Evolutionary conservation across 805 yeast genomes (phyloP).

Genomic region (Ogataea salicorniae): DNA sequence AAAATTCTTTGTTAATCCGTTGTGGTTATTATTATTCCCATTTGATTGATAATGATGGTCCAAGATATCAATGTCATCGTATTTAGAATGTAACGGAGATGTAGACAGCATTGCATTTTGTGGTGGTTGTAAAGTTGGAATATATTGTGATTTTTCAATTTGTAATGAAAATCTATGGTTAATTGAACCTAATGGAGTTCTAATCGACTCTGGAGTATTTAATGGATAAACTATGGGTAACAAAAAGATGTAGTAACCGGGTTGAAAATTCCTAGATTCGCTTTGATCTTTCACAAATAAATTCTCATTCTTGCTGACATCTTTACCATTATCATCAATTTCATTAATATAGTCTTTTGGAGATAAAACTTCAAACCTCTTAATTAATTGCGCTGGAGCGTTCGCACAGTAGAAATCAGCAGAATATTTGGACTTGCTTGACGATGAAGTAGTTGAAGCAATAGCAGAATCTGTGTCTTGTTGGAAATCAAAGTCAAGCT

Average conservation of each 20-base stretch:
- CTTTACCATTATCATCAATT: constrained; percentile 16
- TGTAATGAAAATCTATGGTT: constrained; percentile 38
- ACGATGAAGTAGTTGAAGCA: constrained; percentile 6
- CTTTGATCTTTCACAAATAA: constrained; percentile 12
- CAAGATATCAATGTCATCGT: constrained; percentile 1
- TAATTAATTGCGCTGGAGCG: constrained; percentile 24
- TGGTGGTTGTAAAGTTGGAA: constrained; percentile 27
- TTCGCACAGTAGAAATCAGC: constrained; percentile 17
- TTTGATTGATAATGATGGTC: not conserved
- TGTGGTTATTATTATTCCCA: constrained; percentile 1
- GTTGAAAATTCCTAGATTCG: constrained; percentile 31
- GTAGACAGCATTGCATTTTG: constrained; percentile 31
- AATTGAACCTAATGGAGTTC: constrained; percentile 46
- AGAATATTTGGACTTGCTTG: constrained; percentile 5
- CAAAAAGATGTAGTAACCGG: constrained; percentile 68
- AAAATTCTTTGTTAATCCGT: constrained; percentile 13
- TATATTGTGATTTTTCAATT: constrained; percentile 29
- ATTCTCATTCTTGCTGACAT: constrained; percentile 9
- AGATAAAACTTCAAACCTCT: constrained; percentile 17
- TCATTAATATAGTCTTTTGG: constrained; percentile 24
- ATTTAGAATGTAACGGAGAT: constrained; percentile 26
- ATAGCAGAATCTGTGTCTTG: constrained; percentile 16
- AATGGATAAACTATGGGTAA: constrained; percentile 60
- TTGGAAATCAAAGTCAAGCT: constrained; percentile 13
- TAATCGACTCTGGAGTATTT: constrained; percentile 56